These are phyloP conservation scores for Plasmopara viticola DNA, from an alignment of 352 stramenopile species.

Conservation along the genomic window DNA sequence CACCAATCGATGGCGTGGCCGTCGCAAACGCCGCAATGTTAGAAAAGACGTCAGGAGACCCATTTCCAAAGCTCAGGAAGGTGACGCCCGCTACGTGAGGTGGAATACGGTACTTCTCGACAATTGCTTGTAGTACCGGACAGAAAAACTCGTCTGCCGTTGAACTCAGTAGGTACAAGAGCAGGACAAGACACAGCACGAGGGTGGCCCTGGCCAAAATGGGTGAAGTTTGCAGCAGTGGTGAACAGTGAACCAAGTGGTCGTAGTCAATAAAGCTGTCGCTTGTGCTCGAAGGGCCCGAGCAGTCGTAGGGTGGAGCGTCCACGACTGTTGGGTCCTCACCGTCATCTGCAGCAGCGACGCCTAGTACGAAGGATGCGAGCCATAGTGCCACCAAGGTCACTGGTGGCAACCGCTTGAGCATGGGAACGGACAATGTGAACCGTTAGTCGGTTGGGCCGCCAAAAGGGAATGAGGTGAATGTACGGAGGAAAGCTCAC, in stretches of 20 bases:
- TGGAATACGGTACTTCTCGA: constrained; percentile 72
- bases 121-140: constrained; percentile 62
- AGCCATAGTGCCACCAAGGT: constrained; percentile 10
- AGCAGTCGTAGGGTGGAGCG: constrained; percentile 24
- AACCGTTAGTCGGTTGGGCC: constrained; percentile 5
- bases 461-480: constrained; percentile 5
- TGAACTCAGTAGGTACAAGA: constrained; percentile 75
- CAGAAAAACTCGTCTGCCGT: constrained; percentile 82
- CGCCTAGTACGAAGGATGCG: not conserved
- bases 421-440: constrained; percentile 10
- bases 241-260: constrained; percentile 48
- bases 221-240: constrained; percentile 35
- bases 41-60: constrained; percentile 71
- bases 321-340: constrained; percentile 4
- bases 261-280: constrained; percentile 68
- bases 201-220: constrained; percentile 33
- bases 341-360: not conserved
- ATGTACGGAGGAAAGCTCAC: constrained; percentile 9
- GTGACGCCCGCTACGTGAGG: constrained; percentile 69
- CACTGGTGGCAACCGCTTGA: constrained; percentile 7
- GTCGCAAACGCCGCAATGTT: constrained; percentile 71
- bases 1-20: constrained; percentile 55
- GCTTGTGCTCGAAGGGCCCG: constrained; percentile 13
- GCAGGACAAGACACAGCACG: constrained; percentile 41
- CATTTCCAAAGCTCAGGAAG: constrained; percentile 79